Base-by-base conservation (phyloP, 306 rosid genomes). In the Prunus padus region DNA sequence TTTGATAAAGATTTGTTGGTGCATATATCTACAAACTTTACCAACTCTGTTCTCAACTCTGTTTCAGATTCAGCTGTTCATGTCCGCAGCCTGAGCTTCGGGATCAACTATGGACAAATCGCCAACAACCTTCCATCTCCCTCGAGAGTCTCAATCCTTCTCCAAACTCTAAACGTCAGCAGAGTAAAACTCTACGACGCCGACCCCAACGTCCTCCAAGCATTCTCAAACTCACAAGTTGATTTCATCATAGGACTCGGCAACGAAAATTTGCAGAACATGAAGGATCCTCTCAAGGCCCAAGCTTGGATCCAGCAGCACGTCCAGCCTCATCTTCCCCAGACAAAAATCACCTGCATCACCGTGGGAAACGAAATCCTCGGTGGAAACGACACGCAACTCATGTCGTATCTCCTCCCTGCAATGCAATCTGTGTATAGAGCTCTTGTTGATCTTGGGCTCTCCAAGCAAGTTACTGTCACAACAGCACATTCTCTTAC, bases 81-180 rank as follows among this genome's bases (percentile, higher is more conserved):
- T 77, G 88, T 88, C 69, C 73, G 19, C 59, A 82, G 93, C 82
- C 59, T 67, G 20, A 86, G 88, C 56, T 65, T 84, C 28, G 98
- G 98, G 76, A 89, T 93, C 42, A 93, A 93, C 97, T 91, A 91
- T 37, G 98, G 98, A 50, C 94, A 91, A 50, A 88, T 87, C 64
- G 97, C 94, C n/a, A 80, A 86, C 82, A 86, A 91, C 74, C 89
- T 93, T 2, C 98, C 98, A 2, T 77, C 93, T 15, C 92, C 89
- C 0, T 72, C 97, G 5, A 77, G 82, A 1, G 98, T 93, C 0
- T 60, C 88, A 18, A 7, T 16, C 50, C 97, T 93, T 15, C 85
- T 93, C 80, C 78, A 76, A 47, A 81, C 91, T 9, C 82, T 91
- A 51, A 93, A 88, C 63, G 83, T 91, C 28, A 89, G 80, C 11